Evolutionary conservation across 441 rosid species (phyloP).

Genomic region (Eutrema salsugineum): DNA sequence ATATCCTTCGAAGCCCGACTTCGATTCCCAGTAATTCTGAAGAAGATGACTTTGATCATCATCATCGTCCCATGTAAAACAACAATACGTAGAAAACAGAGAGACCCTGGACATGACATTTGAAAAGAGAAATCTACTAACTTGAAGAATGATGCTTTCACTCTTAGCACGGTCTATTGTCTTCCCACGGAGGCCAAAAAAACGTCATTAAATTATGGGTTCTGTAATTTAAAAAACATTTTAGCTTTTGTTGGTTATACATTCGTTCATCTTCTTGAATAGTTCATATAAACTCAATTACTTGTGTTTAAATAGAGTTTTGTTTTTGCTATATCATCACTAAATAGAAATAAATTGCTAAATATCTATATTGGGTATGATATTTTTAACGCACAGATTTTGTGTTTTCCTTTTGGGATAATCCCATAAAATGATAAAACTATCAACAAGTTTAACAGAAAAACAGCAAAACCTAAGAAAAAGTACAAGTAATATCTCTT

Average conservation of each 20-base stretch:
- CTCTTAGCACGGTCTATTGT: slow-evolving; percentile 4
- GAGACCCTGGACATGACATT: not conserved
- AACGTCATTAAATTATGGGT: not conserved
- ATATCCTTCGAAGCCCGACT: slow-evolving; percentile 52
- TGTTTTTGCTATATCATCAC: too few species aligned
- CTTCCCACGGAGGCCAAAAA: not conserved
- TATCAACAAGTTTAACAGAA: too few species aligned
- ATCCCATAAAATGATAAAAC: too few species aligned
- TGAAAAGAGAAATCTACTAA: slow-evolving; percentile 16
- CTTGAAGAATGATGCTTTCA: slow-evolving; percentile 13
- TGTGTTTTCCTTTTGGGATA: too few species aligned
- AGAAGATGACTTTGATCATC: not conserved
- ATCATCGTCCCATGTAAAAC: slow-evolving; percentile 4
- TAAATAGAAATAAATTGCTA: too few species aligned
- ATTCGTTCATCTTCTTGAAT: not conserved
- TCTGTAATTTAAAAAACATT: not conserved
- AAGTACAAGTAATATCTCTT: slow-evolving; percentile 61
- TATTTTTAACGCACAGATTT: too few species aligned
- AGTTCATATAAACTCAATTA: not conserved
- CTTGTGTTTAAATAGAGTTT: too few species aligned
- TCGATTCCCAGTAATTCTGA: slow-evolving; percentile 30
- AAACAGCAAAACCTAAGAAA: too few species aligned
- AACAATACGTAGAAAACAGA: slow-evolving; percentile 19
- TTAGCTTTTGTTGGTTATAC: not conserved
- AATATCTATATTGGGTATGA: too few species aligned